Percentiles rank a stretch among this genome's conserved stretches.
Conservation (phyloP, 805 yeast genomes). For the Metschnikowia cubensis region DNA sequence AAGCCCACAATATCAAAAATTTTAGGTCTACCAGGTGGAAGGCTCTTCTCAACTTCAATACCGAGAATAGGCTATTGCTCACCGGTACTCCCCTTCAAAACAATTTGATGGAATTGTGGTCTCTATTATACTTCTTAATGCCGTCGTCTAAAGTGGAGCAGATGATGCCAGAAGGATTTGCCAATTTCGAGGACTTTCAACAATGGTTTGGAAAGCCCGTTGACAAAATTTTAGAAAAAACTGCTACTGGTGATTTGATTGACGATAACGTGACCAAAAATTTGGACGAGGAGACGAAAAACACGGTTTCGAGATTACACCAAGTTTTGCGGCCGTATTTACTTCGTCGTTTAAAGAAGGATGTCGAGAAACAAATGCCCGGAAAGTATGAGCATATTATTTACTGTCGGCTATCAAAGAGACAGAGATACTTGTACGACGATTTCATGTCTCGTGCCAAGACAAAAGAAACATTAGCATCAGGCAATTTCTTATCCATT, state of each 20-base stretch:
- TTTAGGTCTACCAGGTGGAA: conserved; percentile 97
- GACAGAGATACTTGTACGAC: conserved; percentile 89
- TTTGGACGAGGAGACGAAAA: conserved; percentile 72
- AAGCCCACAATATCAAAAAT: conserved; percentile 96
- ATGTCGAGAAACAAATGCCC: conserved; percentile 99
- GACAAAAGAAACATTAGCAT: conserved; percentile 86
- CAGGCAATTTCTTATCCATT: conserved; percentile 91
- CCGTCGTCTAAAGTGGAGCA: conserved; percentile 74
- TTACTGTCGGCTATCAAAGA: conserved; percentile 84
- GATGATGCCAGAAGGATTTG: conserved; percentile 92
- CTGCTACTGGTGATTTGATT: conserved; percentile 45
- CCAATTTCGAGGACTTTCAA: conserved; percentile 91
- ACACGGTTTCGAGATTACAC: conserved; percentile 84
- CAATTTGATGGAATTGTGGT: conserved; percentile 94
- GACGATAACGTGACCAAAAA: conserved; percentile 37
- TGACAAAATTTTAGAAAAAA: conserved; percentile 79
- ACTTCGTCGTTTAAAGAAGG: conserved; percentile 86
- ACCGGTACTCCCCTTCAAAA: conserved; percentile 98
- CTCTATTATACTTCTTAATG: conserved; percentile 89
- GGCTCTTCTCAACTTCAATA: conserved; percentile 87
- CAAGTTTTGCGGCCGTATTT: conserved; percentile 91
- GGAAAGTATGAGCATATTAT: conserved; percentile 94
- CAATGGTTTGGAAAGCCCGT: conserved; percentile 99
- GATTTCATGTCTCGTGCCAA: conserved; percentile 97
- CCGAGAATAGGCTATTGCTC: conserved; percentile 77